phyloP scores from a whole-genome alignment of 176 grass and related monocot species.

The Ensete glaucum region DNA sequence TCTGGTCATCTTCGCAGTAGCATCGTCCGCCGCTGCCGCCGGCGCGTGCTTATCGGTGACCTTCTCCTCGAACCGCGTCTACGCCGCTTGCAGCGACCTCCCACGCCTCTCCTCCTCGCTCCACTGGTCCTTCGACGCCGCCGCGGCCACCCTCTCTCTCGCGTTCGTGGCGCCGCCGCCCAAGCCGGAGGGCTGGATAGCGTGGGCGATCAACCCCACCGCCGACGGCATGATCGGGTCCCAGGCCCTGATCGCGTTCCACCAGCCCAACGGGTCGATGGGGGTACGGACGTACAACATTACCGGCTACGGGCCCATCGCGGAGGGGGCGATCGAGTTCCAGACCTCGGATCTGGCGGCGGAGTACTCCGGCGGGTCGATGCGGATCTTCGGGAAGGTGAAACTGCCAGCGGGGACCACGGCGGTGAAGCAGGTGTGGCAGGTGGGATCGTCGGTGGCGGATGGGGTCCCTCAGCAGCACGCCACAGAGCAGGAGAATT shows the following conservation, averaged over 20 bases:
- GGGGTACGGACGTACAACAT: conserved; percentile 54
- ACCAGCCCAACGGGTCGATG: not conserved
- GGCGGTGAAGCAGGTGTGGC: conserved; percentile 60
- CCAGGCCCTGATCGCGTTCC: conserved; percentile 47
- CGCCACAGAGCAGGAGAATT: conserved; percentile 33
- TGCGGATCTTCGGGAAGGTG: conserved; percentile 52
- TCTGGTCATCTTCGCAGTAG: not conserved
- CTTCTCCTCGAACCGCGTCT: conserved; percentile 4
- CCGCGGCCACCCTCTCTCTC: conserved; percentile 23
- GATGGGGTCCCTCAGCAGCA: conserved; percentile 32
- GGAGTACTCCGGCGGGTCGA: conserved; percentile 35
- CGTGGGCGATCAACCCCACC: conserved; percentile 55
- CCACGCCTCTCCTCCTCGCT: conserved; percentile 28
- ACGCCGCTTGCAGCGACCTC: conserved; percentile 34
- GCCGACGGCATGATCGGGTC: conserved; percentile 46
- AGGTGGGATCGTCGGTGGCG: conserved; percentile 40
- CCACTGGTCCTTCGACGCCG: conserved; percentile 47
- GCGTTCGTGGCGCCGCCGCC: conserved; percentile 39
- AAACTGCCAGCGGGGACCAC: conserved; percentile 27
- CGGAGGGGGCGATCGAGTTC: conserved; percentile 32
- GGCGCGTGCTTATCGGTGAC: not conserved
- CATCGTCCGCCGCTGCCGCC: not conserved
- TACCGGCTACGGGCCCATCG: conserved; percentile 19
- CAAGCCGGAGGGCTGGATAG: conserved; percentile 32
- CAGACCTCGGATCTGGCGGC: conserved; percentile 37